Evolutionary conservation across 306 rosid species (phyloP).

Genomic region (Prunus padus): DNA sequence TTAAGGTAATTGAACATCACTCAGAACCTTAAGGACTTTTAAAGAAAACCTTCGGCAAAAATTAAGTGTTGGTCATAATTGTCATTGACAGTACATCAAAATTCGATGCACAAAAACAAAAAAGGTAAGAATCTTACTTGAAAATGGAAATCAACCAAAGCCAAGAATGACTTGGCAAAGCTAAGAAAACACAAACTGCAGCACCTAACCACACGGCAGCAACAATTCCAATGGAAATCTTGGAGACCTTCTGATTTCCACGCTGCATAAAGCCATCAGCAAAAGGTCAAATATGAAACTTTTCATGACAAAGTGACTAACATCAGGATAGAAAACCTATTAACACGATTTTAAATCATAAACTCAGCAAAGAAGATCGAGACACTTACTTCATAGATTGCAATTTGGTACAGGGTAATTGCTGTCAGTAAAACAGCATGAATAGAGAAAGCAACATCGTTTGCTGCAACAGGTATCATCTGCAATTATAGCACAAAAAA

Average conservation of each 20-base stretch:
- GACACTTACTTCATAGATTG: constrained; percentile 61
- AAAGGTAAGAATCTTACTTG: constrained; percentile 47
- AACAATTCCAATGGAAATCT: constrained; percentile 47
- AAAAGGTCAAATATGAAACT: background rate
- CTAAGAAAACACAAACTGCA: constrained; percentile 66
- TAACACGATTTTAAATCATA: background rate
- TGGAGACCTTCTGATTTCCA: constrained; percentile 74
- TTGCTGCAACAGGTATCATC: constrained; percentile 94
- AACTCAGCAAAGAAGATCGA: background rate
- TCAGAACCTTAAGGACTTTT: background rate
- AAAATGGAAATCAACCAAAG: constrained; percentile 82
- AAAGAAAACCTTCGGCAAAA: background rate
- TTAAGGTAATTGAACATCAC: background rate
- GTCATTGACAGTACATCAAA: background rate
- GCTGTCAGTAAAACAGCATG: constrained; percentile 73
- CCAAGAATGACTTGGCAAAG: constrained; percentile 73
- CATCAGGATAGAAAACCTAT: constrained; percentile 15
- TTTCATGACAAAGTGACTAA: background rate
- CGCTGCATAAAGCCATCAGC: constrained; percentile 47
- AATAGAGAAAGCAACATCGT: constrained; percentile 75
- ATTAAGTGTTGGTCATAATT: background rate
- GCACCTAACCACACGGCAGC: constrained; percentile 65
- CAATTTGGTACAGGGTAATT: constrained; percentile 59
- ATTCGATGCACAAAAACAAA: background rate
- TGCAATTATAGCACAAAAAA: constrained; percentile 27